Percentiles rank a stretch among this genome's conserved stretches.
Conservation (phyloP, 2,329 filamentous ascomycete species). For the Cladosporium sp. region DNA sequence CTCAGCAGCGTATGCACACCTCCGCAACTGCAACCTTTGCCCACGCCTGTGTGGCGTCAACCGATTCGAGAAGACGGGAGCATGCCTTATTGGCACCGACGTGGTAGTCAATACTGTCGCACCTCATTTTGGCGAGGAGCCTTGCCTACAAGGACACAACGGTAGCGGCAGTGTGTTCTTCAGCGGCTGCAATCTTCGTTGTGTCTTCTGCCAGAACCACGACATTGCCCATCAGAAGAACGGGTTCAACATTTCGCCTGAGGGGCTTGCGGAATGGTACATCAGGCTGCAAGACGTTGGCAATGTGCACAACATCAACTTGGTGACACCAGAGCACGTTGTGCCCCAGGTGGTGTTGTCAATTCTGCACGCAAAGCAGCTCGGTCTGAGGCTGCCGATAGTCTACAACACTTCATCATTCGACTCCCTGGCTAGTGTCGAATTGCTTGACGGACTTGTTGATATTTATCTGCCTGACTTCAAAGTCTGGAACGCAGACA, state of each 20-base stretch:
- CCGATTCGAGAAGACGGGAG: slow-evolving; percentile 74
- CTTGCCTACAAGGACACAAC: slow-evolving; percentile 79
- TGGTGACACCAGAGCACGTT: slow-evolving; percentile 83
- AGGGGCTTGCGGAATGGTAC: slow-evolving; percentile 79
- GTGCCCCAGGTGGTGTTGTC: slow-evolving; percentile 78
- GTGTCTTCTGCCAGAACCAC: slow-evolving; percentile 78
- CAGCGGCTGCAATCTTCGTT: slow-evolving; percentile 72
- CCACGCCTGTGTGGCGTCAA: slow-evolving; percentile 77
- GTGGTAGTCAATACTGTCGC: slow-evolving; percentile 83
- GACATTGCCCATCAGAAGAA: slow-evolving; percentile 82
- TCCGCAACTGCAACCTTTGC: slow-evolving; percentile 78
- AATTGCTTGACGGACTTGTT: slow-evolving; percentile 74
- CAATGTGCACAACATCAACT: slow-evolving; percentile 86
- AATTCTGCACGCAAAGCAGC: slow-evolving; percentile 70
- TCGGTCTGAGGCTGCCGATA: slow-evolving; percentile 70
- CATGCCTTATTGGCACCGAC: slow-evolving; percentile 73
- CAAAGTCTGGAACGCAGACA: slow-evolving; percentile 71
- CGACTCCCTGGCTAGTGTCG: slow-evolving; percentile 70
- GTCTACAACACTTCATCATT: slow-evolving; percentile 85
- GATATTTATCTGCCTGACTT: slow-evolving; percentile 90
- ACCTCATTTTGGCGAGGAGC: slow-evolving; percentile 82
- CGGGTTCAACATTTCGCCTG: slow-evolving; percentile 74
- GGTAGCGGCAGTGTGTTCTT: slow-evolving; percentile 82
- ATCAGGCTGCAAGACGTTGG: slow-evolving; percentile 78
- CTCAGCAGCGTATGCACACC: slow-evolving; percentile 70